Conservation (phyloP, 805 yeast species). For the Teunomyces lycoperdinae region DNA sequence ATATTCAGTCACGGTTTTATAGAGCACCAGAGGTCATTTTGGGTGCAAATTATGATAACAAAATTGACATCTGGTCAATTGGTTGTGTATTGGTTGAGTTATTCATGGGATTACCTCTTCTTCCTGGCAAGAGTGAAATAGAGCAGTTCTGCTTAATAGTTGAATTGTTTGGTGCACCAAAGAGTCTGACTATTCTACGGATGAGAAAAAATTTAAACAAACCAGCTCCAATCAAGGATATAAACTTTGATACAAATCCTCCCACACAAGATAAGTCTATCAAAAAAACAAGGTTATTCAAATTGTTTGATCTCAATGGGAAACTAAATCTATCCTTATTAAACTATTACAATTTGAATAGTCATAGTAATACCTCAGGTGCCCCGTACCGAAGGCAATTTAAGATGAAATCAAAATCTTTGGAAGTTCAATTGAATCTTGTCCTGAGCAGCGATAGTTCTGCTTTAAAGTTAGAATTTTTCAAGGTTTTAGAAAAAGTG, state of each 20-base stretch:
- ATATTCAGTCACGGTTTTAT: conserved; percentile 65
- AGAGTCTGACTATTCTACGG: conserved; percentile 33
- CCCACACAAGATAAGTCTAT: conserved; percentile 29
- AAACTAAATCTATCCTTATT: conserved; percentile 33
- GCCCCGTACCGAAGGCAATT: conserved; percentile 15
- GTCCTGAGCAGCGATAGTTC: not conserved
- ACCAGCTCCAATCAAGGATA: conserved; percentile 15
- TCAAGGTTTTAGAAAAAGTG: conserved; percentile 26
- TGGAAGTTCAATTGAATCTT: conserved; percentile 30
- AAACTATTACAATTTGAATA: conserved; percentile 6
- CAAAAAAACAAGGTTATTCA: conserved; percentile 34
- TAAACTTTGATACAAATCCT: conserved; percentile 8
- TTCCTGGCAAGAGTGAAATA: conserved; percentile 49
- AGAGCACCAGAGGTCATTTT: conserved; percentile 76
- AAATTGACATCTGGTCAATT: conserved; percentile 52
- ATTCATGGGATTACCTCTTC: conserved; percentile 36
- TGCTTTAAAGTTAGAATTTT: conserved; percentile 13
- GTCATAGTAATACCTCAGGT: not conserved
- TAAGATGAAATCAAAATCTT: conserved; percentile 25
- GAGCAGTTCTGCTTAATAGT: conserved; percentile 45
- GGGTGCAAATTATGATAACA: conserved; percentile 58
- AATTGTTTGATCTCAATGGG: conserved; percentile 38
- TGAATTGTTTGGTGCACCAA: conserved; percentile 49
- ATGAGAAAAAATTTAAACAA: conserved; percentile 37
- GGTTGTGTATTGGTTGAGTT: conserved; percentile 43